Evolutionary conservation across 805 yeast genomes (phyloP).

Genomic region (Barnettozyma pratensis): DNA sequence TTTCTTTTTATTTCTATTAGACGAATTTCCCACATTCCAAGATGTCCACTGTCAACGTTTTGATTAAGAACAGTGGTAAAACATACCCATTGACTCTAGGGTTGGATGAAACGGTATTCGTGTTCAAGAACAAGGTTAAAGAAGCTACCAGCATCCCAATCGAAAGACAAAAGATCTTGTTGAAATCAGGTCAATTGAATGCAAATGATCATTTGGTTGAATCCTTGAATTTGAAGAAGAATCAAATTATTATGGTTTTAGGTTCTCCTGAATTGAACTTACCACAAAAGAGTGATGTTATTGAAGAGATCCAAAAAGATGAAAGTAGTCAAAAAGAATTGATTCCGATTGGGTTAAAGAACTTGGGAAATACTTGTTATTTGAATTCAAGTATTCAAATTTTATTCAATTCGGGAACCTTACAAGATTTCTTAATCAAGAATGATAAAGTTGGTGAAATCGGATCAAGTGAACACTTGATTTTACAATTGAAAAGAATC

Average conservation of each 20-base stretch:
- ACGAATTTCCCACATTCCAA: too few species aligned
- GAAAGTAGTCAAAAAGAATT: slow-evolving; percentile 29
- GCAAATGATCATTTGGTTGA: slow-evolving; percentile 47
- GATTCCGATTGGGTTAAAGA: slow-evolving; percentile 83
- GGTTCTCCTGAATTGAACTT: slow-evolving; percentile 80
- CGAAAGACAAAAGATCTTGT: slow-evolving; percentile 82
- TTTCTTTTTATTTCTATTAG: too few species aligned
- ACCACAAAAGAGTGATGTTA: slow-evolving; percentile 45
- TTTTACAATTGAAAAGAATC: slow-evolving; percentile 43
- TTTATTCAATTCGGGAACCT: slow-evolving; percentile 70
- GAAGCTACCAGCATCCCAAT: slow-evolving; percentile 78
- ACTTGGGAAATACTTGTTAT: slow-evolving; percentile 95
- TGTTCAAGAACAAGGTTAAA: slow-evolving; percentile 62
- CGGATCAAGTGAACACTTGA: slow-evolving; percentile 33
- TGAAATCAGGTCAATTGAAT: slow-evolving; percentile 82
- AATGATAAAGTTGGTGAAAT: slow-evolving; percentile 36
- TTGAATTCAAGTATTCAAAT: slow-evolving; percentile 87
- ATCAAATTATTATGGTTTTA: slow-evolving; percentile 75
- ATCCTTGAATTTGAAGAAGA: slow-evolving; percentile 53
- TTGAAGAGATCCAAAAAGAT: slow-evolving; percentile 61
- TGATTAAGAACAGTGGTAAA: slow-evolving; percentile 66
- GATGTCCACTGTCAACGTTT: slow-evolving; percentile 22
- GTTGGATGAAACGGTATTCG: slow-evolving; percentile 37
- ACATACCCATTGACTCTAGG: slow-evolving; percentile 42
- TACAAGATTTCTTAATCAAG: slow-evolving; percentile 56